These are phyloP conservation scores for Crithidia thermophila DNA, from an alignment of 208 protist genomes.

Conservation along the genomic window DNA sequence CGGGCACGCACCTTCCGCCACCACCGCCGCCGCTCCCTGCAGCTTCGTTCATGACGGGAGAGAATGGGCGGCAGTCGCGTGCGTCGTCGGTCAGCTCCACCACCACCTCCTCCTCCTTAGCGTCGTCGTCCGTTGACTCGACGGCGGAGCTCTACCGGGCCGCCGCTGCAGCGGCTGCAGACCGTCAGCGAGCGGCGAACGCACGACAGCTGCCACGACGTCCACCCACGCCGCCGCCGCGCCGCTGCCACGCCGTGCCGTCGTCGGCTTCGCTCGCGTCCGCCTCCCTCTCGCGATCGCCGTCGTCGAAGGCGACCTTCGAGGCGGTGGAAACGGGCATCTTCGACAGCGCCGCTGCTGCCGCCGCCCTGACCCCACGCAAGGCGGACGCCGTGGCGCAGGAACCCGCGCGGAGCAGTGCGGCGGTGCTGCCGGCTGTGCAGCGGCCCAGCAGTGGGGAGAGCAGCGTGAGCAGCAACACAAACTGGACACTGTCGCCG, in stretches of 20 bases:
- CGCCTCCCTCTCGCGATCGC: not conserved
- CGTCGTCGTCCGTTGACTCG: not conserved
- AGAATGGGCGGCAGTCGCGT: too few relatives aligned
- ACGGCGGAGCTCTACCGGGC: not conserved
- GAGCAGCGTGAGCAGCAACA: conserved; percentile 1
- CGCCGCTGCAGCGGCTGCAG: too few relatives aligned
- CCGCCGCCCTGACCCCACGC: not conserved
- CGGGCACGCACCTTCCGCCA: too few relatives aligned
- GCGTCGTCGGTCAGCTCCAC: too few relatives aligned
- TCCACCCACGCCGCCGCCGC: conserved; percentile 32
- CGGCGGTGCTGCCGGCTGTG: not conserved
- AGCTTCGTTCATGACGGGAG: too few relatives aligned
- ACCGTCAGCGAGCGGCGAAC: too few relatives aligned
- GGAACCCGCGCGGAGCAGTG: not conserved
- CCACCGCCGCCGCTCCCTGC: too few relatives aligned
- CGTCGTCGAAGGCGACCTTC: not conserved
- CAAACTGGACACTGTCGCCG: conserved; percentile 11
- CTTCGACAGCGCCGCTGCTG: not conserved
- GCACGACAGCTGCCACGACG: conserved; percentile 1
- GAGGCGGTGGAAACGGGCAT: not conserved
- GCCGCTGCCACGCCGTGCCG: conserved; percentile 17
- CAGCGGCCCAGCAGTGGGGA: not conserved
- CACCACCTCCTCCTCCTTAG: too few relatives aligned
- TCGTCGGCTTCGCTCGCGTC: not conserved
- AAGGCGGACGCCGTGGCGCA: not conserved